These are phyloP conservation scores for Boletus rubroflammeus DNA, from an alignment of 768 basidiomycete species.

Conservation along the genomic window DNA sequence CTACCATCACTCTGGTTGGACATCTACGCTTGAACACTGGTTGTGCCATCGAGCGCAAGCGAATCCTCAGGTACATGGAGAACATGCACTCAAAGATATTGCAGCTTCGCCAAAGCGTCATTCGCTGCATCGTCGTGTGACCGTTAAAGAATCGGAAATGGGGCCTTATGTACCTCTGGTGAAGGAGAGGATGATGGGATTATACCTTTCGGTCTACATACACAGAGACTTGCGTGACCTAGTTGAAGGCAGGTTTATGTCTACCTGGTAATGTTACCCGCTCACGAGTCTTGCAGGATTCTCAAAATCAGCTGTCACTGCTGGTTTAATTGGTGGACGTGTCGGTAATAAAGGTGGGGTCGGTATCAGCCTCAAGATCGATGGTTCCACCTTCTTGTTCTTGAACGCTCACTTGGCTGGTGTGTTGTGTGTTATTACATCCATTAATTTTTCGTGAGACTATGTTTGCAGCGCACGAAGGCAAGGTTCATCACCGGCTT, in stretches of 20 bases:
- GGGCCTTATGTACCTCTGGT: constrained; percentile 82
- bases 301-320: constrained; percentile 79
- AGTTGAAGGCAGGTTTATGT: constrained; percentile 48
- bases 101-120: constrained; percentile 43
- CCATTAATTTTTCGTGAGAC: neutral
- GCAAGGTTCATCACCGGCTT: constrained; percentile 70
- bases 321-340: constrained; percentile 86
- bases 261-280: neutral
- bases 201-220: constrained; percentile 75
- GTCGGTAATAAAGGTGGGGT: constrained; percentile 93
- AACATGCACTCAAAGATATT: constrained; percentile 27
- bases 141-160: constrained; percentile 43
- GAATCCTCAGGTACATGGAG: constrained; percentile 14
- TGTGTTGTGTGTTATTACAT: constrained; percentile 20
- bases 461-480: constrained; percentile 61
- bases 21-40: constrained; percentile 73
- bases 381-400: constrained; percentile 81
- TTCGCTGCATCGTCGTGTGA: constrained; percentile 39
- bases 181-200: constrained; percentile 91
- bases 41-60: constrained; percentile 43
- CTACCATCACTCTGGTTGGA: constrained; percentile 56
- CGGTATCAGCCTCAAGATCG: constrained; percentile 83
- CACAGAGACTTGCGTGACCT: constrained; percentile 65
- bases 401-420: constrained; percentile 91
- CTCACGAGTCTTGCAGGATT: constrained; percentile 42